Percentiles rank a stretch among this genome's conserved stretches.
Evolutionary conservation across 2,329 filamentous ascomycete species (phyloP).

Genomic region (Pseudogymnoascus verrucosus): DNA sequence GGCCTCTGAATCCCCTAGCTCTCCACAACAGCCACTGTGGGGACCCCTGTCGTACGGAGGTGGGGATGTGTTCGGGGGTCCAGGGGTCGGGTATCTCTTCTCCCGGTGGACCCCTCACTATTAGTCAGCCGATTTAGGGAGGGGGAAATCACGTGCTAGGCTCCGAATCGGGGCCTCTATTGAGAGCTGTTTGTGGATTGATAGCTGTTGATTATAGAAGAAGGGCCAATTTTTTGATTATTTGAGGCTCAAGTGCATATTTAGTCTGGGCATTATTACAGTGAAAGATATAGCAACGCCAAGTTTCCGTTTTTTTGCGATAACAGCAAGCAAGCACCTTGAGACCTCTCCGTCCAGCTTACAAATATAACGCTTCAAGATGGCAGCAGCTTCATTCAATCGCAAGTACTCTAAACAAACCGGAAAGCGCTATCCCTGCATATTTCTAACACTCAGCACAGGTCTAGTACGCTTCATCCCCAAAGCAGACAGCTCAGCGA

Average conservation of each 20-base stretch:
- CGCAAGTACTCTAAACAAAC: conserved; percentile 5
- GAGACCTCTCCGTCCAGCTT: not conserved
- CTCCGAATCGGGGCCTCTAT: conserved; percentile 2
- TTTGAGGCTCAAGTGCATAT: conserved; percentile 1
- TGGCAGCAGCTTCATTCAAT: conserved; percentile 3
- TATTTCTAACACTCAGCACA: conserved; percentile 20
- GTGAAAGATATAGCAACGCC: not conserved
- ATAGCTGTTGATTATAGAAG: not conserved
- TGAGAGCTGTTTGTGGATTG: not conserved
- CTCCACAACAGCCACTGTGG: conserved; percentile 4
- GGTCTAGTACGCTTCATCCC: conserved; percentile 53
- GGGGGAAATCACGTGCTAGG: not conserved
- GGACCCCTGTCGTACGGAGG: not conserved
- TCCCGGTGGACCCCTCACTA: not conserved
- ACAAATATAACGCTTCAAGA: conserved; percentile 1
- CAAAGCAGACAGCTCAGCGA: conserved; percentile 37
- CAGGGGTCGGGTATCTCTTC: not conserved
- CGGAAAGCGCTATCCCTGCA: not conserved
- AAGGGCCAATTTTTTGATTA: not conserved
- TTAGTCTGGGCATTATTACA: not conserved
- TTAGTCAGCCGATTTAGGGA: not conserved
- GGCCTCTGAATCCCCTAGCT: not conserved
- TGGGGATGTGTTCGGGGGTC: not conserved
- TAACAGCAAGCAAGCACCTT: not conserved
- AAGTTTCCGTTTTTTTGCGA: not conserved